phyloP scores from a whole-genome alignment of 2,329 filamentous ascomycete genomes.

The Diaporthe humulicola region DNA sequence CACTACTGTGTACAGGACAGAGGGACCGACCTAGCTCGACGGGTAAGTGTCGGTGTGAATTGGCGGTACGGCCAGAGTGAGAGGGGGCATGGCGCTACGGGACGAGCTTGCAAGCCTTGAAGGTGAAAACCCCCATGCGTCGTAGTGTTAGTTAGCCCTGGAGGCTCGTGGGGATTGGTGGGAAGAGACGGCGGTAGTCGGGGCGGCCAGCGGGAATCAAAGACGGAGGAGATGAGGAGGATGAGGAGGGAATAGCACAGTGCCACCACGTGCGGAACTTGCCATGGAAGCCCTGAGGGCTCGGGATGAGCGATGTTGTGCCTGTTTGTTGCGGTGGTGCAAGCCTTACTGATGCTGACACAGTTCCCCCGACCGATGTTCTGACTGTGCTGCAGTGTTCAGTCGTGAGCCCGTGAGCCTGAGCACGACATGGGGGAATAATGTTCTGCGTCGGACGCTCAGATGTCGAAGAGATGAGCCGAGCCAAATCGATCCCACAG shows the following conservation, averaged over 20 bases:
- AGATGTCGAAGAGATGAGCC: constrained; percentile 8
- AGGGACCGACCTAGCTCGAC: constrained; percentile 20
- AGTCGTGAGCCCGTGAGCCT: constrained; percentile 2
- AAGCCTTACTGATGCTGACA: constrained; percentile 7
- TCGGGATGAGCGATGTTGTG: constrained; percentile 11
- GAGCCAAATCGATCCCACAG: constrained; percentile 7
- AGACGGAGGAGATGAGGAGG: neutral
- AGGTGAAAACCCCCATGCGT: neutral
- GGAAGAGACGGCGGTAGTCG: constrained; percentile 19
- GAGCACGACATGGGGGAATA: neutral
- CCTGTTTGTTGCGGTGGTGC: neutral
- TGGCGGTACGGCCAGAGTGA: constrained; percentile 9
- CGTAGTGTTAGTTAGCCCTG: constrained; percentile 2
- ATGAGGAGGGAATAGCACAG: neutral
- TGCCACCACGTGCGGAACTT: neutral
- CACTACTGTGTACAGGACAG: neutral
- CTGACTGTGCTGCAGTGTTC: constrained; percentile 17
- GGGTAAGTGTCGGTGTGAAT: constrained; percentile 34
- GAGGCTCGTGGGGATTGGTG: neutral
- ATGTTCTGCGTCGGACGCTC: neutral
- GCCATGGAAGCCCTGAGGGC: too few species aligned
- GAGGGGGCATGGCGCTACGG: constrained; percentile 11
- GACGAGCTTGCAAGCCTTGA: constrained; percentile 13
- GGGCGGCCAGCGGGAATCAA: constrained; percentile 8
- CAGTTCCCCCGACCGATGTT: constrained; percentile 1